phyloP scores from a whole-genome alignment of 2,329 filamentous ascomycete genomes.

The Calonectria hongkongensis region DNA sequence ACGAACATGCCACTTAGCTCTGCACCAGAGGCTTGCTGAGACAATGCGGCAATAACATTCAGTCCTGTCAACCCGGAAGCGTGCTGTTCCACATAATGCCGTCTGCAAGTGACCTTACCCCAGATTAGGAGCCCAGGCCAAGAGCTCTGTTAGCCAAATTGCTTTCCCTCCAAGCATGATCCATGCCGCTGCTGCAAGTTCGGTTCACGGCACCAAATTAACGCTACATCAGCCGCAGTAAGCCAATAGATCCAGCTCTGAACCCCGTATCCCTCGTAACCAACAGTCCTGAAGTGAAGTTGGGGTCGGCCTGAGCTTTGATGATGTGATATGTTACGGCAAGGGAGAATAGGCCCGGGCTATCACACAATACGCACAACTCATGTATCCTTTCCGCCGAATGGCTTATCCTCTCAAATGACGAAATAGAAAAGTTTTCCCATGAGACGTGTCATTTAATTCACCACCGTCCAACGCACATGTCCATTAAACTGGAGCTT shows the following conservation, averaged over 20 bases:
- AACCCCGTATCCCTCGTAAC: not conserved
- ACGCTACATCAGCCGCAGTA: constrained; percentile 6
- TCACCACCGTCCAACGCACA: constrained; percentile 1
- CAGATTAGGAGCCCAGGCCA: not conserved
- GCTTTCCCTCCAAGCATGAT: constrained; percentile 9
- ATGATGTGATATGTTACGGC: not conserved
- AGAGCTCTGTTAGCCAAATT: constrained; percentile 1
- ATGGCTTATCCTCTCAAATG: not conserved
- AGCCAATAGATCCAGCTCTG: not conserved
- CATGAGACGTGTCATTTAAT: not conserved
- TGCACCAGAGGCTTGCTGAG: not conserved
- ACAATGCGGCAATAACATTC: constrained; percentile 9
- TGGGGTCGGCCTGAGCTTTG: not conserved
- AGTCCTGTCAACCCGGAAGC: constrained; percentile 8
- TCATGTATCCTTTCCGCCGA: not conserved
- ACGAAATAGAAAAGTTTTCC: not conserved
- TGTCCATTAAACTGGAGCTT: too few relatives aligned
- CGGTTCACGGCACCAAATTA: constrained; percentile 4
- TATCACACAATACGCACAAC: constrained; percentile 9
- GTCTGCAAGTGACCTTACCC: constrained; percentile 21
- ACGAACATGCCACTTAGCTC: constrained; percentile 20
- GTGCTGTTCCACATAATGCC: constrained; percentile 12
- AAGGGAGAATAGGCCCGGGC: not conserved
- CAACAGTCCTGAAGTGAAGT: not conserved
- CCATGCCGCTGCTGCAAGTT: constrained; percentile 2